Evolutionary conservation across 768 basidiomycete species (phyloP), one percentile per base, ranked within the genome.

Genomic region (Lepiota venenata): DNA sequence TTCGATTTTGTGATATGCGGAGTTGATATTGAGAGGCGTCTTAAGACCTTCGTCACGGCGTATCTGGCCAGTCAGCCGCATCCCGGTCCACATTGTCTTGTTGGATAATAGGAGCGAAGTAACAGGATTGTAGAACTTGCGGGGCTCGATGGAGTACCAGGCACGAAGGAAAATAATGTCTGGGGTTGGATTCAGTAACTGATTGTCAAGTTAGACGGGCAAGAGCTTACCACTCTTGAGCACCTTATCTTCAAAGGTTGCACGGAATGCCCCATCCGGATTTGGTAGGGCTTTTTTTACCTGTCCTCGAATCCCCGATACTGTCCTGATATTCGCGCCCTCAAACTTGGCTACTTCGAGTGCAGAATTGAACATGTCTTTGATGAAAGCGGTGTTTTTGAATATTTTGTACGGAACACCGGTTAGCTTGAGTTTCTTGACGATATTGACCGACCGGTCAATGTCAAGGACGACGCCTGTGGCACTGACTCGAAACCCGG

Each of bases 291-390:
- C 94, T 70, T 96, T 98, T 76, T 99, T 99, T 48, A 99, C 84
- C 69, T 98, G 96, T 3, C 97, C 97, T 42, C 97, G 75, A 52
- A 99, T 91, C 10, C 97, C 97, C 5, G 92, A 94, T 6, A 98
- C 97, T 0, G 96, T 98, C 56, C 87, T 79, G 52, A 99, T 83
- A 66, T 88, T 93, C n/a, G 97, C 97, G 15, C 97, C 97, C 69
- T 99, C 97, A 61, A 99, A 98, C 70, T 97, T 98, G 53, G 94
- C 94, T 11, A 98, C 94, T 70, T 99, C 97, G 29, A 98, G 78
- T 29, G 93, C 87, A 54, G 83, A 85, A 50, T 72, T 86, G 75
- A 99, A 99, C 97, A 99, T 99, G 64, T 97, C 93, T 76, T 88
- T 93, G 61, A 99, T 75, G 70, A 98, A 99, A 2, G 93, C 97